phyloP scores from a whole-genome alignment of 2,329 filamentous ascomycete genomes.

The Tolypocladium guangdongense region DNA sequence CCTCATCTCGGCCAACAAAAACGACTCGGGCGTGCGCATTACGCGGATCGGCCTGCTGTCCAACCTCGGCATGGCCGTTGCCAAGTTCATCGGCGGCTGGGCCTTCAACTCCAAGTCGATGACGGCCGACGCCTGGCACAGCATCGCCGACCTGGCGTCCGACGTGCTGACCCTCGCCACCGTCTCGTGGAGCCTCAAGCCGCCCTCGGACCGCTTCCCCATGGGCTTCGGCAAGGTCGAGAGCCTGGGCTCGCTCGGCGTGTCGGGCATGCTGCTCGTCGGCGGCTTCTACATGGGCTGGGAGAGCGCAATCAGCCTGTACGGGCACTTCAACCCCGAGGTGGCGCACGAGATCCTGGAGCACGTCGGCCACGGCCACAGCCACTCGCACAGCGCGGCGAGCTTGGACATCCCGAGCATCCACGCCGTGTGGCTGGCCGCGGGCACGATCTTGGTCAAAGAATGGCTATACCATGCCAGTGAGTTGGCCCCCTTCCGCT shows the following conservation, averaged over 20 bases:
- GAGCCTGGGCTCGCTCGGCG: slow-evolving; percentile 83
- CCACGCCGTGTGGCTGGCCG: slow-evolving; percentile 90
- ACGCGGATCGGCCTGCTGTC: slow-evolving; percentile 54
- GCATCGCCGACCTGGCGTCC: slow-evolving; percentile 87
- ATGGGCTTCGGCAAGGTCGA: slow-evolving; percentile 96
- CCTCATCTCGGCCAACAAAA: slow-evolving; percentile 77
- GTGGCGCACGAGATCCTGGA: slow-evolving; percentile 52
- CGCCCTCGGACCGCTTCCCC: slow-evolving; percentile 74
- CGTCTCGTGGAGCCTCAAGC: slow-evolving; percentile 83
- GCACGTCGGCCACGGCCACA: slow-evolving; percentile 55
- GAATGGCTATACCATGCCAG: slow-evolving; percentile 96
- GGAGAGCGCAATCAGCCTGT: slow-evolving; percentile 56
- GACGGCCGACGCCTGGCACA: slow-evolving; percentile 90
- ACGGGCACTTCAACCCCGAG: slow-evolving; percentile 63
- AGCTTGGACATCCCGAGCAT: slow-evolving; percentile 59
- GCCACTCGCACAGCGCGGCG: slow-evolving; percentile 43
- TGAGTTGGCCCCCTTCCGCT: slow-evolving; percentile 39
- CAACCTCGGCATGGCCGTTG: slow-evolving; percentile 88
- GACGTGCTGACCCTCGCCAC: slow-evolving; percentile 91
- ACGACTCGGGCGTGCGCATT: slow-evolving; percentile 55
- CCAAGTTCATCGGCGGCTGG: slow-evolving; percentile 86
- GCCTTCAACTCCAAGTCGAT: slow-evolving; percentile 90
- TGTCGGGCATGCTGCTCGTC: slow-evolving; percentile 79
- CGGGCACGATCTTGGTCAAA: slow-evolving; percentile 81
- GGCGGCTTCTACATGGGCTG: slow-evolving; percentile 90